Percentiles rank a stretch among this genome's conserved stretches.
phyloP scores from a whole-genome alignment of 495 filamentous ascomycete genomes.

The Penicillium atrosanguineum region DNA sequence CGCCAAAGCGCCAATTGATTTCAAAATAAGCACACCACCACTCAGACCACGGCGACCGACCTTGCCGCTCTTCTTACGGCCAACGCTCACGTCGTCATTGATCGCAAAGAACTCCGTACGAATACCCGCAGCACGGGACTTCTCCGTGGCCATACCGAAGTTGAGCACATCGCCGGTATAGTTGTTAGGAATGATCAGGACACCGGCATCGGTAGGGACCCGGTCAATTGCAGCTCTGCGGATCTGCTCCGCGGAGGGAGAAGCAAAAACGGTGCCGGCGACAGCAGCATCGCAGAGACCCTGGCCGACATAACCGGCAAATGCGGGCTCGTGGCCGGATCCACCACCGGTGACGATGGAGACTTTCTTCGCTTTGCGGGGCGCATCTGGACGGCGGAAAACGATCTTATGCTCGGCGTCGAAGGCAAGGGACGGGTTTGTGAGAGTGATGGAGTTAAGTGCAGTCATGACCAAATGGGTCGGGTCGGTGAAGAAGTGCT shows the following conservation, averaged over 20 bases:
- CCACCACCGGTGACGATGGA: conserved; percentile 88
- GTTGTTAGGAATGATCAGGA: conserved; percentile 67
- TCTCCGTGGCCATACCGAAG: conserved; percentile 93
- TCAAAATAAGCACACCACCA: conserved; percentile 84
- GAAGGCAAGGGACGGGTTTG: conserved; percentile 80
- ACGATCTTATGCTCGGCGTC: conserved; percentile 83
- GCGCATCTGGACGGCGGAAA: conserved; percentile 64
- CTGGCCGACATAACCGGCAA: conserved; percentile 65
- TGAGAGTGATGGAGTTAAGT: conserved; percentile 72
- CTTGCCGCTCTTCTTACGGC: conserved; percentile 76
- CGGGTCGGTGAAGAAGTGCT: conserved; percentile 93
- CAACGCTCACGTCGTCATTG: conserved; percentile 94
- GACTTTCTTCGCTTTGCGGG: conserved; percentile 55
- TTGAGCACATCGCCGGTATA: conserved; percentile 83
- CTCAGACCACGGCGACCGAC: conserved; percentile 90
- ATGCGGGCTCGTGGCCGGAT: conserved; percentile 89
- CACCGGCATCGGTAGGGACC: conserved; percentile 67
- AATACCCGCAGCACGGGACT: conserved; percentile 77
- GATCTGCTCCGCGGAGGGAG: conserved; percentile 83
- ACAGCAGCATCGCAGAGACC: conserved; percentile 85
- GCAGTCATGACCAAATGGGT: conserved; percentile 74
- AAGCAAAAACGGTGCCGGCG: conserved; percentile 91
- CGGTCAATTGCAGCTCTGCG: conserved; percentile 69
- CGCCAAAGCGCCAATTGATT: conserved; percentile 85
- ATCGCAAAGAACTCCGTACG: conserved; percentile 91